Percentiles rank a stretch among this genome's conserved stretches.
phyloP scores from a whole-genome alignment of 2,329 filamentous ascomycete species.

The Phoma sp. region DNA sequence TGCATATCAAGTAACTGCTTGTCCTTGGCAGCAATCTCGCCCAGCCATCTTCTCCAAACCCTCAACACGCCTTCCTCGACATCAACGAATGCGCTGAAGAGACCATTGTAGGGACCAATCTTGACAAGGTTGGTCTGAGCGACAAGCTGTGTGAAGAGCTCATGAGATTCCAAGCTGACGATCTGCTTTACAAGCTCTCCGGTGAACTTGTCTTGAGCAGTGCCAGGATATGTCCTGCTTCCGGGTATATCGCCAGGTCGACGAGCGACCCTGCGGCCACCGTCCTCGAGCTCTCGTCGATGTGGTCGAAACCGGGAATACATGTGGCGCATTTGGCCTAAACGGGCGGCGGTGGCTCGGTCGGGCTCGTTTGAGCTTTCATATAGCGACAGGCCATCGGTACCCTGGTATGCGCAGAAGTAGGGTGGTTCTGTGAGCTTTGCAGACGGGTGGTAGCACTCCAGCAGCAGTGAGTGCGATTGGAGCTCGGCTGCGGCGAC shows the following conservation, averaged over 20 bases:
- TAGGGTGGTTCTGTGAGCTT: constrained; percentile 73
- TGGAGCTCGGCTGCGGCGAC: constrained; percentile 63
- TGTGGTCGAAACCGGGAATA: constrained; percentile 76
- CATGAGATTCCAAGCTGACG: constrained; percentile 70
- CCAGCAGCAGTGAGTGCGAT: constrained; percentile 73
- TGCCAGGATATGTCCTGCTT: constrained; percentile 48
- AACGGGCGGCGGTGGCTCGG: constrained; percentile 34
- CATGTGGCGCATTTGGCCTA: constrained; percentile 60
- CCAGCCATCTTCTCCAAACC: constrained; percentile 76
- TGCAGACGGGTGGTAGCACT: constrained; percentile 76
- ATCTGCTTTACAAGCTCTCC: constrained; percentile 62
- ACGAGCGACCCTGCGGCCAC: constrained; percentile 39
- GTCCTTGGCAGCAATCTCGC: constrained; percentile 46
- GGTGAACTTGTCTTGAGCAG: constrained; percentile 33
- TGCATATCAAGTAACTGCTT: constrained; percentile 15
- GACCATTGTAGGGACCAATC: constrained; percentile 63
- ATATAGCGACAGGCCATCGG: constrained; percentile 61
- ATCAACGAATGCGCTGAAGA: constrained; percentile 69
- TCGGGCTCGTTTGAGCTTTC: constrained; percentile 44
- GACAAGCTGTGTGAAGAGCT: constrained; percentile 77
- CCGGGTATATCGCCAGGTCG: constrained; percentile 57
- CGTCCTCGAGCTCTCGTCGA: constrained; percentile 58
- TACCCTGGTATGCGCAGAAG: constrained; percentile 71
- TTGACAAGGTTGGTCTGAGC: constrained; percentile 72
- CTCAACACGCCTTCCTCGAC: constrained; percentile 72